Percentiles rank a stretch among this genome's conserved stretches.
Conservation (phyloP, 108 stramenopile species). For the Schizochytrium sp. region DNA sequence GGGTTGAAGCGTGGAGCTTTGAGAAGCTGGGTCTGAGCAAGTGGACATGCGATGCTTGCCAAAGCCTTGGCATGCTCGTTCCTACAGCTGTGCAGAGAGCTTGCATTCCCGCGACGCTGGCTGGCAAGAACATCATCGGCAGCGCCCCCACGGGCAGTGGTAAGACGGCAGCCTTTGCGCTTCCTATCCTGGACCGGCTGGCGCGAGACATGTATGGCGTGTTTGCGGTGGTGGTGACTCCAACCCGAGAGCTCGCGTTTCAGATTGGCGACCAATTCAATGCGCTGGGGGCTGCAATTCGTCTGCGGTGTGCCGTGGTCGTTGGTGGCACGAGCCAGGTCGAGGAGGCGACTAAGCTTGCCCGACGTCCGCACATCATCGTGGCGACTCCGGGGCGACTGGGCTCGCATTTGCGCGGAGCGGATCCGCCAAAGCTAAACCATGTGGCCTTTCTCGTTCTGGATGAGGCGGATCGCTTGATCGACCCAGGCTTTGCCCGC, state of each 20-base stretch:
- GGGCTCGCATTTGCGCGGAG: slow-evolving; percentile 60
- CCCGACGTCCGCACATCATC: slow-evolving; percentile 72
- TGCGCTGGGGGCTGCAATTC: slow-evolving; percentile 67
- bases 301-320: slow-evolving; percentile 66
- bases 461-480: slow-evolving; percentile 93
- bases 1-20: slow-evolving; percentile 18
- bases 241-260: slow-evolving; percentile 90
- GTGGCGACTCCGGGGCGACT: slow-evolving; percentile 91
- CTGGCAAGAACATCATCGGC: slow-evolving; percentile 41
- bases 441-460: slow-evolving; percentile 69
- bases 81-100: slow-evolving; percentile 47
- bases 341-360: slow-evolving; percentile 39
- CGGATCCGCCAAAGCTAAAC: slow-evolving; percentile 55
- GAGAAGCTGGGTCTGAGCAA: slow-evolving; percentile 32
- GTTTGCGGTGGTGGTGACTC: slow-evolving; percentile 78
- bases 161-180: slow-evolving; percentile 53
- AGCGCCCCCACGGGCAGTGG: slow-evolving; percentile 52
- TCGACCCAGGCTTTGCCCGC: slow-evolving; percentile 67
- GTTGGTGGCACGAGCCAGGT: slow-evolving; percentile 81
- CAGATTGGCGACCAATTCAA: slow-evolving; percentile 87
- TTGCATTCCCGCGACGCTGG: slow-evolving; percentile 47
- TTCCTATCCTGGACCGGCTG: slow-evolving; percentile 47
- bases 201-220: slow-evolving; percentile 64
- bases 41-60: slow-evolving; percentile 34
- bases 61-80: slow-evolving; percentile 33